Evolutionary conservation across 495 filamentous ascomycete genomes (phyloP).

Genomic region (Penicillium egyptiacum): DNA sequence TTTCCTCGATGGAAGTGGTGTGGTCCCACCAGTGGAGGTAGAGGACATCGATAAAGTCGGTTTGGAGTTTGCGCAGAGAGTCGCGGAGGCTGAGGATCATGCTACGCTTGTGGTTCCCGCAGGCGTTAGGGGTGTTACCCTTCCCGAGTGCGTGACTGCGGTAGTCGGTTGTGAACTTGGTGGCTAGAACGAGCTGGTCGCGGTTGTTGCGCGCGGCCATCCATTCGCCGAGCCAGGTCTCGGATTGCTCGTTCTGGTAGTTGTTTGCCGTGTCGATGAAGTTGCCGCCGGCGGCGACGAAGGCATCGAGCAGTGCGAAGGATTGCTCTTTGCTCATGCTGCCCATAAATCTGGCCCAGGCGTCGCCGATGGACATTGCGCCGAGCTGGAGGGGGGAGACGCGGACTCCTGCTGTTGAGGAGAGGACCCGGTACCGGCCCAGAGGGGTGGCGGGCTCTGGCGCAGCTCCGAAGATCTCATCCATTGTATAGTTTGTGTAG

Average conservation of each 20-base stretch:
- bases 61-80: conserved; percentile 60
- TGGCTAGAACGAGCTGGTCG: conserved; percentile 71
- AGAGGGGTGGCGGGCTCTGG: conserved; percentile 55
- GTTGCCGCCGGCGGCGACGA: conserved; percentile 50
- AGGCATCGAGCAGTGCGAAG: conserved; percentile 56
- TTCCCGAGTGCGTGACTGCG: conserved; percentile 32
- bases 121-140: conserved; percentile 52
- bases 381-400: conserved; percentile 63
- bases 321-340: conserved; percentile 46
- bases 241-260: conserved; percentile 56
- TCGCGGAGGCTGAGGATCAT: conserved; percentile 56
- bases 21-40: conserved; percentile 65
- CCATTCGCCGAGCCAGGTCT: conserved; percentile 61
- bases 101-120: conserved; percentile 56
- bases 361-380: conserved; percentile 61
- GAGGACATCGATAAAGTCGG: conserved; percentile 63
- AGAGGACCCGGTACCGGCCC: conserved; percentile 60
- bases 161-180: conserved; percentile 60
- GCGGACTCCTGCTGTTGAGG: conserved; percentile 56
- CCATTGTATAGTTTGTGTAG: conserved; percentile 19
- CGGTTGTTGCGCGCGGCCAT: conserved; percentile 53
- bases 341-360: conserved; percentile 51
- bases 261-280: conserved; percentile 56
- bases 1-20: conserved; percentile 57
- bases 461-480: conserved; percentile 44